phyloP scores from a whole-genome alignment of 1,139 yeast species.

The Pichia inconspicua region DNA sequence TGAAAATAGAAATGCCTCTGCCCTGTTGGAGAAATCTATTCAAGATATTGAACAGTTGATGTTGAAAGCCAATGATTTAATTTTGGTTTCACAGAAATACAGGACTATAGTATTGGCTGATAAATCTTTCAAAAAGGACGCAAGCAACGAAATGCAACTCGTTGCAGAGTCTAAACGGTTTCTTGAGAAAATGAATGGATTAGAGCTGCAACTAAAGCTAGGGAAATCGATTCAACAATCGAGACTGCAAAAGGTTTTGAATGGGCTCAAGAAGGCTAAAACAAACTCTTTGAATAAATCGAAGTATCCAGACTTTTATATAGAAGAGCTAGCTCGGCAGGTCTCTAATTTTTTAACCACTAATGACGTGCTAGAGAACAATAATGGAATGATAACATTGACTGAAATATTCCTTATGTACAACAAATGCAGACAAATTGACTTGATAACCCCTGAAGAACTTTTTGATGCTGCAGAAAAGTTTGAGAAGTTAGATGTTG shows the following conservation, averaged over 20 bases:
- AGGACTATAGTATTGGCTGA: conserved; percentile 19
- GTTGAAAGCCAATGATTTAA: conserved; percentile 70
- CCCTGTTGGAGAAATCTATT: conserved; percentile 58
- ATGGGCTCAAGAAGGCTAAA: conserved; percentile 15
- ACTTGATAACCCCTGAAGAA: conserved; percentile 52
- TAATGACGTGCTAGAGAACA: conserved; percentile 36
- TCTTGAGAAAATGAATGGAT: conserved; percentile 21
- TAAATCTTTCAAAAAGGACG: neutral
- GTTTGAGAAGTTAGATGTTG: conserved; percentile 36
- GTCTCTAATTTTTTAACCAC: conserved; percentile 45
- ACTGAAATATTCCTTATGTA: conserved; percentile 54
- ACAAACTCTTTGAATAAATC: conserved; percentile 5
- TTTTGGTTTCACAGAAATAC: conserved; percentile 37
- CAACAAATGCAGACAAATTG: conserved; percentile 52
- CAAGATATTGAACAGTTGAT: conserved; percentile 73
- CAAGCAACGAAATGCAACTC: conserved; percentile 34
- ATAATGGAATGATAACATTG: conserved; percentile 52
- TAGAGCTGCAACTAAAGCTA: conserved; percentile 23
- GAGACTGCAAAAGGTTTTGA: conserved; percentile 17
- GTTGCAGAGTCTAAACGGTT: conserved; percentile 32
- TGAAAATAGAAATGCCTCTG: conserved; percentile 52
- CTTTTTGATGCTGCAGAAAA: conserved; percentile 42
- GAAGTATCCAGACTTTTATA: conserved; percentile 29
- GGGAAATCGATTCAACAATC: conserved; percentile 17
- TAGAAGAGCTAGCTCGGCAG: conserved; percentile 49